Percentiles rank a stretch among this genome's conserved stretches.
phyloP scores from a whole-genome alignment of 768 basidiomycete genomes.

The Agrocybe pediades region DNA sequence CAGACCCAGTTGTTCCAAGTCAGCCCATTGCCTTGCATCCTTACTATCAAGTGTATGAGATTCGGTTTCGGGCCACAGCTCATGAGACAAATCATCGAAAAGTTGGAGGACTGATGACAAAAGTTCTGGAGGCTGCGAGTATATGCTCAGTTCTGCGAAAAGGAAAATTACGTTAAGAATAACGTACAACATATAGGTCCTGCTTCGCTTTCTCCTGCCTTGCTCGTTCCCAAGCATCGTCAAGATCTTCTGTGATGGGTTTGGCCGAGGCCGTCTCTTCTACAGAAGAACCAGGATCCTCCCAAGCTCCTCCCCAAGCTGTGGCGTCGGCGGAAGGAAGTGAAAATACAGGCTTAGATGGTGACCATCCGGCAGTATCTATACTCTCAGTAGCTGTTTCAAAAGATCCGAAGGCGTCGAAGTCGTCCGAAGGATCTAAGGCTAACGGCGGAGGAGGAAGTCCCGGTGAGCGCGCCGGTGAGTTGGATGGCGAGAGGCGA shows the following conservation, averaged over 20 bases:
- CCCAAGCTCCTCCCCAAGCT: slow-evolving; percentile 50
- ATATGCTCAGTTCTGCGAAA: slow-evolving; percentile 17
- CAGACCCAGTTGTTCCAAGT: slow-evolving; percentile 55
- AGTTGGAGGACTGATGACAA: slow-evolving; percentile 56
- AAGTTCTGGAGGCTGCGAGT: slow-evolving; percentile 67
- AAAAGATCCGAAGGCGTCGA: slow-evolving; percentile 64
- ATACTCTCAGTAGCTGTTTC: slow-evolving; percentile 44
- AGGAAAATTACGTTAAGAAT: slow-evolving; percentile 16
- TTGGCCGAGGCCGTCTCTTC: slow-evolving; percentile 10
- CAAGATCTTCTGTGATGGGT: slow-evolving; percentile 26
- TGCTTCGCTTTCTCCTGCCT: slow-evolving; percentile 56
- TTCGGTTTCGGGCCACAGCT: slow-evolving; percentile 49
- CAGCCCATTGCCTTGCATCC: slow-evolving; percentile 26
- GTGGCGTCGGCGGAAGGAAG: slow-evolving; percentile 23
- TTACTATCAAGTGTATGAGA: slow-evolving; percentile 8
- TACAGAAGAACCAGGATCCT: slow-evolving; percentile 18
- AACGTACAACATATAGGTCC: slow-evolving; percentile 67
- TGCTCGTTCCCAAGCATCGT: slow-evolving; percentile 73
- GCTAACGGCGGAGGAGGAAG: slow-evolving; percentile 7
- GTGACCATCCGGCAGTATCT: slow-evolving; percentile 32
- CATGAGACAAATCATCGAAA: slow-evolving; percentile 51
- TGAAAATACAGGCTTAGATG: slow-evolving; percentile 26
- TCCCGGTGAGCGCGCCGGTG: slow-evolving; percentile 11
- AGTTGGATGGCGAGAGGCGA: background rate
- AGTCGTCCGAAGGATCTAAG: slow-evolving; percentile 36